Base-by-base conservation (phyloP, 2,329 filamentous ascomycete genomes). In the Hypoxylon sp. region DNA sequence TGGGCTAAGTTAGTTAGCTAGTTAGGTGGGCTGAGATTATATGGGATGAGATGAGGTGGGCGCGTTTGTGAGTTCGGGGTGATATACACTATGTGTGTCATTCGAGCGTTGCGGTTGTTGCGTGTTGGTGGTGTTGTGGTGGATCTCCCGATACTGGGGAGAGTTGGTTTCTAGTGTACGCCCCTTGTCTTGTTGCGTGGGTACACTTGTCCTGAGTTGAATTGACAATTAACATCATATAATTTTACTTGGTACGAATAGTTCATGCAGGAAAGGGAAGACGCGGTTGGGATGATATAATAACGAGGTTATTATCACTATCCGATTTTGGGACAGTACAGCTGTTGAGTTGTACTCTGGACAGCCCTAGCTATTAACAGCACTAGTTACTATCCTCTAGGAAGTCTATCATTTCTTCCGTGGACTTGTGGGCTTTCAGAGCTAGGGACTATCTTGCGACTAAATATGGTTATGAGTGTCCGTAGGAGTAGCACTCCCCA, bases 41-140 rank as follows among this genome's bases (percentile, higher is more conserved):
- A 17, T 43, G 38, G 9, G n/a, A 30, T 46, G n/a, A 21, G n/a
- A 30, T 46, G 25, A 34, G 52, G 11, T 19, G 50, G 13, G 38
- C 17, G 28, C n/a, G 52, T 30, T 30, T 32, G 28, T 32, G 30
- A 3, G 3, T 43, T 43, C 3, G 51, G 51, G 23, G 21, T 5
- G 38, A 14, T 19, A 32, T 45, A n/a, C n/a, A n/a, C n/a, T n/a
- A 7, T 32, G 14, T 38, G 36, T 46, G 52, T 56, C 41, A 11
- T 45, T 34, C 17, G 25, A 46, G 38, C 6, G 36, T 21, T 10
- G 28, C 5, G 38, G 38, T 4, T 30, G 10, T 32, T 17, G 10
- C 38, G 36, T 55, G 23, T 43, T 43, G 23, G 52, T 56, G 38
- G 52, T 46, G 52, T 56, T 56, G 52, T 56, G 28, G 19, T 30